Base-by-base conservation (phyloP, 2,329 filamentous ascomycete species). In the Hypoxylon sp. region DNA sequence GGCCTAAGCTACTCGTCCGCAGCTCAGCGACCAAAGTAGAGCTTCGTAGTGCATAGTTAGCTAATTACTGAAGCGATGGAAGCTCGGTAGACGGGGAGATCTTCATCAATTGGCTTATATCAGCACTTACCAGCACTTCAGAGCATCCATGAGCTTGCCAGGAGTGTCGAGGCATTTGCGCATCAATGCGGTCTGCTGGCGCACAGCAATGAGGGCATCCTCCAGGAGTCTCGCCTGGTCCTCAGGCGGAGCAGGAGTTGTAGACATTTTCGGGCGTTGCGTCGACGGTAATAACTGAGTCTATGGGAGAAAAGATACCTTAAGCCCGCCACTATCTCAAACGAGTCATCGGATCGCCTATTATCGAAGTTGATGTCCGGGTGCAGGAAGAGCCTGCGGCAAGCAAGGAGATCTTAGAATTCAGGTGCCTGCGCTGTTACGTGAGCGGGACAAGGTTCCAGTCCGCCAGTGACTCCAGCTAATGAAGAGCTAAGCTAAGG, bases 21-120 rank as follows among this genome's bases (percentile, higher is more conserved):
- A 99, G 89, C 82, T 99, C 96, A n/a, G 96, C 98, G 68, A 99
- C 95, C 71, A 99, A 89, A 19, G 96, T 99, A 46, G 96, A 99
- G 83, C 96, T 98, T 68, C 29, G 62, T 31, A 42, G 19, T 29
- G 27, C 27, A n/a, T 78, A 69, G 71, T 66, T 68, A 69, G 72
- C 70, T 68, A 72, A 71, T 58, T 71, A 77, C 65, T 75, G 74
- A 72, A 75, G 65, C 64, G 72, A 66, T 68, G 60, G 57, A 65
- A 24, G 35, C 47, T 59, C 44, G 32, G 37, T 13, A 62, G 66
- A 48, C 27, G n/a, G 37, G 24, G 13, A 55, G 35, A 39, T 29
- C 39, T 46, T 37, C 21, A 32, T 37, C 50, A 62, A 57, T 57
- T 62, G 32, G 37, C 31, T n/a, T 31, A 21, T 21, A 54, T 47